Conservation (phyloP, 345 rosid species). For the Lumnitzera littorea region DNA sequence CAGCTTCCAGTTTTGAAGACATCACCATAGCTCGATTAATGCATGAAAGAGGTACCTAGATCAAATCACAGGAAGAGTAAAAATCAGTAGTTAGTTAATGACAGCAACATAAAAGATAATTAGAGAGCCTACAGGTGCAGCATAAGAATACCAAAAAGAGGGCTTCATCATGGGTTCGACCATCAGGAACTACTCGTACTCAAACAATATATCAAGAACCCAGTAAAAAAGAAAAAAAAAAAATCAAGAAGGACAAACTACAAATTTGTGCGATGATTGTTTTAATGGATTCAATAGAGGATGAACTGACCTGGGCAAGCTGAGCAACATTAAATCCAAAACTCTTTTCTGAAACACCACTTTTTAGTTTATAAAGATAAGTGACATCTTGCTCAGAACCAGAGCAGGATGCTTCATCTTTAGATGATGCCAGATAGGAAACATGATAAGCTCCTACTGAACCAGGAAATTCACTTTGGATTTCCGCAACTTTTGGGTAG, state of each 20-base stretch:
- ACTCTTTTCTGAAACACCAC: conserved; percentile 78
- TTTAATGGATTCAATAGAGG: too few species aligned
- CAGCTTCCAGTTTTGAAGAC: conserved; percentile 67
- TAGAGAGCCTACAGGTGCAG: too few species aligned
- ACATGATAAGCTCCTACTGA: conserved; percentile 76
- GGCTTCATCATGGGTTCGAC: too few species aligned
- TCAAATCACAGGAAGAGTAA: conserved; percentile 10
- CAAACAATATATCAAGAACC: neutral
- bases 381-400: conserved; percentile 52
- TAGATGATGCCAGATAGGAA: conserved; percentile 60
- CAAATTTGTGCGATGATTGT: neutral
- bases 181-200: neutral
- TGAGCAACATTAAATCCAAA: conserved; percentile 89
- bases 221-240: conserved; percentile 5
- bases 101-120: neutral
- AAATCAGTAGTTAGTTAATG: neutral
- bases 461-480: conserved; percentile 41
- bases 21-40: conserved; percentile 50
- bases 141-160: too few species aligned
- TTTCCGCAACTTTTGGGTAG: conserved; percentile 75
- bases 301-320: conserved; percentile 63
- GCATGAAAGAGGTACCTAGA: conserved; percentile 73
- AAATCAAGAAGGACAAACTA: neutral
- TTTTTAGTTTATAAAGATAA: conserved; percentile 78
- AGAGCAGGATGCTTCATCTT: conserved; percentile 14